A percentile compares a stretch with the other conserved stretches of the same genome.
Evolutionary conservation across 164 flowering plant species (phyloP).

Genomic region (Stephania cephalantha): DNA sequence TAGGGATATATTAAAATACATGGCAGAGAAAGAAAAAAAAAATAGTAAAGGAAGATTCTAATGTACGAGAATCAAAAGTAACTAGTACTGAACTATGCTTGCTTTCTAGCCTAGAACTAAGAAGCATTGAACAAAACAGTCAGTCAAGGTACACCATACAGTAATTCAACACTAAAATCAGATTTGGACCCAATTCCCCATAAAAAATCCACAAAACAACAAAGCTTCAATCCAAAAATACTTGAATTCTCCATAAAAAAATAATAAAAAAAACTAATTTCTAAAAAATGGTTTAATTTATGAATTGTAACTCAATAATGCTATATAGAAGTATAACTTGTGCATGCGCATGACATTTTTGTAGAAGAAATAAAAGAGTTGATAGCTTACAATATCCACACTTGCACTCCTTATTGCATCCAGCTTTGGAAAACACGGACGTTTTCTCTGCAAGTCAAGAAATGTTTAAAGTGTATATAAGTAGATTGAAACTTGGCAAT

Average conservation of each 20-base stretch:
- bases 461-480: background rate
- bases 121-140: too few species aligned
- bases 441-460: slow-evolving; percentile 62
- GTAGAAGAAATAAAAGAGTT: background rate
- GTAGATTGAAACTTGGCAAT: background rate
- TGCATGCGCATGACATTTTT: background rate
- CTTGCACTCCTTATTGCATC: slow-evolving; percentile 94
- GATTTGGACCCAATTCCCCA: too few species aligned
- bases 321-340: background rate
- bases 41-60: too few species aligned
- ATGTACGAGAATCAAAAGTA: too few species aligned
- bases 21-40: too few species aligned
- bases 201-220: too few species aligned
- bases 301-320: background rate
- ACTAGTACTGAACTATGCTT: too few species aligned
- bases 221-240: too few species aligned
- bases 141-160: too few species aligned
- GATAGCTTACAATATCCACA: slow-evolving; percentile 78
- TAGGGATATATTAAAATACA: too few species aligned
- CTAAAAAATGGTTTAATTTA: background rate
- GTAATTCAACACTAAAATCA: too few species aligned
- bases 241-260: background rate
- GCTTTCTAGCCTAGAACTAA: too few species aligned
- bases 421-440: slow-evolving; percentile 80
- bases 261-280: background rate